Conservation (phyloP, 2,329 filamentous ascomycete species). For the Phialophora verrucosa region DNA sequence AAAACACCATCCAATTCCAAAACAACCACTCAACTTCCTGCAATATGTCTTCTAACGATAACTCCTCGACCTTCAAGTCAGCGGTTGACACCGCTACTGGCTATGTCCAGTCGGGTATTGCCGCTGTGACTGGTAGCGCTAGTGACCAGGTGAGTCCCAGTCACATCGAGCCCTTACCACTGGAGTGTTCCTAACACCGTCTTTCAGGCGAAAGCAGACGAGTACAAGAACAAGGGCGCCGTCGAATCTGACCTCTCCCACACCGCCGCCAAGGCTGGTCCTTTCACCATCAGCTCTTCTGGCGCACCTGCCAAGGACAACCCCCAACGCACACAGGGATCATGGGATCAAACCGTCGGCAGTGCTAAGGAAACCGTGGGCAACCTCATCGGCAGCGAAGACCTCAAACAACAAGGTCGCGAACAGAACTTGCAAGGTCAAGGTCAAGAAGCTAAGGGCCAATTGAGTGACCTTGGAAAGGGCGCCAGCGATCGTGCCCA, state of each 20-base stretch:
- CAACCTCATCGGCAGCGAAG: conserved; percentile 74
- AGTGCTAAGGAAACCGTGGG: conserved; percentile 82
- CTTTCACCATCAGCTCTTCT: conserved; percentile 69
- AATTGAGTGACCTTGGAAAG: conserved; percentile 73
- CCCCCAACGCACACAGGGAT: conserved; percentile 71
- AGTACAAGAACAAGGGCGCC: conserved; percentile 68
- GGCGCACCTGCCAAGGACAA: conserved; percentile 75
- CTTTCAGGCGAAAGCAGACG: conserved; percentile 59
- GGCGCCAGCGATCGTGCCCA: conserved; percentile 71
- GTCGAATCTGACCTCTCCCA: conserved; percentile 76
- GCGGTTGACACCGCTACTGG: conserved; percentile 76
- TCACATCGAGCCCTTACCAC: neutral
- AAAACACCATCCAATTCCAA: conserved; percentile 1
- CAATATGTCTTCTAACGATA: conserved; percentile 36
- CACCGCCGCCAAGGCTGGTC: conserved; percentile 74
- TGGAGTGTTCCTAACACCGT: neutral
- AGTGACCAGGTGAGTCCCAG: conserved; percentile 62
- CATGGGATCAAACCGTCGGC: conserved; percentile 86
- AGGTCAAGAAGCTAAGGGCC: conserved; percentile 80
- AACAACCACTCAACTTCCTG: conserved; percentile 7
- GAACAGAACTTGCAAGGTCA: conserved; percentile 82
- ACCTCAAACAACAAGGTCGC: conserved; percentile 73
- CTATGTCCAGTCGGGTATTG: conserved; percentile 72
- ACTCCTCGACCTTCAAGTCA: conserved; percentile 77
- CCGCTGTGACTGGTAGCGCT: conserved; percentile 73